A percentile compares a stretch with the other conserved stretches of the same genome.
These are phyloP conservation scores for Lactarius hengduanensis DNA, from an alignment of 768 basidiomycete genomes.

Conservation along the genomic window DNA sequence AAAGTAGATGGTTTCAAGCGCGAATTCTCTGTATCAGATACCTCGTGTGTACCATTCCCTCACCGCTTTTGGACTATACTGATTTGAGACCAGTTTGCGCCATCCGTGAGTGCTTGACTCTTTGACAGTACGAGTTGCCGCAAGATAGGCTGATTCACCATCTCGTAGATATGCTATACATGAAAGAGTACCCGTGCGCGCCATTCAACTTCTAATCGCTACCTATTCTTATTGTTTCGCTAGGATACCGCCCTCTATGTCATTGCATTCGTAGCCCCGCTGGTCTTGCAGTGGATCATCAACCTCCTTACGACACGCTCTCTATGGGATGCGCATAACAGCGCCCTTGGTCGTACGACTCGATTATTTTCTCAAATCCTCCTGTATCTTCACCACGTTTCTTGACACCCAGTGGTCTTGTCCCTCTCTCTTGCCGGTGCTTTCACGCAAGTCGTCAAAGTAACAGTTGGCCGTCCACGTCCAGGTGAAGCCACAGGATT, in stretches of 20 bases:
- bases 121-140: not conserved
- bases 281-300: constrained; percentile 65
- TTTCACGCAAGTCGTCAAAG: constrained; percentile 81
- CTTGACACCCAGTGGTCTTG: constrained; percentile 56
- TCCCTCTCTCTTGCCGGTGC: constrained; percentile 73
- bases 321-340: constrained; percentile 87
- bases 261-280: constrained; percentile 59
- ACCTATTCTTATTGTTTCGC: constrained; percentile 13
- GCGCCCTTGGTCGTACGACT: constrained; percentile 47
- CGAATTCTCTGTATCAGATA: constrained; percentile 75
- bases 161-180: constrained; percentile 58
- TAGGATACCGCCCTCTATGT: constrained; percentile 33
- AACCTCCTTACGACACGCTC: constrained; percentile 73
- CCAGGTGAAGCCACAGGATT: constrained; percentile 52
- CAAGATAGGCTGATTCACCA: not conserved
- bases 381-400: constrained; percentile 9
- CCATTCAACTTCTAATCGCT: not conserved
- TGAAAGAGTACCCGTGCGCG: constrained; percentile 72
- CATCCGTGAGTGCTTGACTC: constrained; percentile 37
- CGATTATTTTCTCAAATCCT: constrained; percentile 1
- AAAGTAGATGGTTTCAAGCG: constrained; percentile 70
- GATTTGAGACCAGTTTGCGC: constrained; percentile 34
- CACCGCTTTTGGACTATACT: constrained; percentile 28
- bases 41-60: constrained; percentile 50
- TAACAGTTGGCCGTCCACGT: constrained; percentile 86